Evolutionary conservation across 768 basidiomycete genomes (phyloP), one percentile per base, ranked within the genome.

Genomic region (Tricholoma hemisulphureum): DNA sequence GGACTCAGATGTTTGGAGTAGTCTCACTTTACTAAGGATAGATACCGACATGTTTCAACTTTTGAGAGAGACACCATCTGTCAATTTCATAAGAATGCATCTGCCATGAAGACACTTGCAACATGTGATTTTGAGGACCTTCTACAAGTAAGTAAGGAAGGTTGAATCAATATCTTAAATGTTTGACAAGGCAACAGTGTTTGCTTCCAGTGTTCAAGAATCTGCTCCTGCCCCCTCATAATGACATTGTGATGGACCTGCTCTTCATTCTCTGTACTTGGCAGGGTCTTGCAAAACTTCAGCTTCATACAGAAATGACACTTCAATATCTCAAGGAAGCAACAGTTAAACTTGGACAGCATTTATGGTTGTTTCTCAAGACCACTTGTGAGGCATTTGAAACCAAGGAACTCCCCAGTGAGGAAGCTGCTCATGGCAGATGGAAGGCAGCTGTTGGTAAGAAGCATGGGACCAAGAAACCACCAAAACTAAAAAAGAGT

Each of bases 1-100:
- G 13, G 9, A 8, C 23, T 21, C 7, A 10, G 41, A 8, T 9
- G 41, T 21, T 3, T 9, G 9, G 20, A n/a, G n/a, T n/a, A n/a
- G 54, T 7, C 50, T 41, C 46, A 58, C 7, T 31, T 31, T 55
- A 41, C 8, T 45, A 28, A n/a, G 18, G 11, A 5, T 29, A 76
- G 74, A 20, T 77, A 67, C 55, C 64, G 70, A 0, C 4, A 57
- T 16, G 57, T 74, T 1, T 61, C 73, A 1, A 64, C 71, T 0
- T 78, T 79, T 60, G 74, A 76, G 31, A 0, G 67, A 68, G 29
- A 51, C n/a, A n/a, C n/a, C n/a, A n/a, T n/a, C n/a, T n/a, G n/a
- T n/a, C 65, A 0, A n/a, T n/a, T n/a, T n/a, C n/a, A n/a, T n/a
- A n/a, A n/a, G n/a, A n/a, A n/a, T n/a, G n/a, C n/a, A n/a, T 59